Percentiles rank a stretch among this genome's conserved stretches.
phyloP scores from a whole-genome alignment of 345 rosid species.

The Xanthoceras sorbifolium region DNA sequence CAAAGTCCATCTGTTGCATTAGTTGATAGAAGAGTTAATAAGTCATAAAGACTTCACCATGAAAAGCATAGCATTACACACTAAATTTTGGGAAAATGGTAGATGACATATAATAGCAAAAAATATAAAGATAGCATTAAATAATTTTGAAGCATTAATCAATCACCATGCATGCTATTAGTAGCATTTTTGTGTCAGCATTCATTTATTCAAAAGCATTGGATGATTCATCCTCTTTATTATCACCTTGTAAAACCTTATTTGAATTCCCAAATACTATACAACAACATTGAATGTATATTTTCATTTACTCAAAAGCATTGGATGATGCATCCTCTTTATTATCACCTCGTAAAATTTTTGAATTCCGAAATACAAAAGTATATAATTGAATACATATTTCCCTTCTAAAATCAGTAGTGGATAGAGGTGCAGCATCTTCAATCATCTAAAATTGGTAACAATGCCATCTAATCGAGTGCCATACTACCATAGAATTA shows the following conservation, averaged over 20 bases:
- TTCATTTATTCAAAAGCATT: constrained; percentile 2
- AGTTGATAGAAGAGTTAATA: constrained; percentile 65
- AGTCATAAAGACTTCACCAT: constrained; percentile 28
- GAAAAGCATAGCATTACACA: constrained; percentile 12
- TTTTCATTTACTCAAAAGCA: constrained; percentile 9
- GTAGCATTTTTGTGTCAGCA: background rate
- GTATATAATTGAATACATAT: background rate
- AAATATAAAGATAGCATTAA: background rate
- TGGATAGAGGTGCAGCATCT: background rate
- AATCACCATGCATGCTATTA: constrained; percentile 3
- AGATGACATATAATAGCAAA: background rate
- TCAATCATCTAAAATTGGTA: background rate
- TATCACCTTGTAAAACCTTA: background rate
- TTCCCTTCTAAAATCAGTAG: background rate
- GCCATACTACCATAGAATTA: background rate
- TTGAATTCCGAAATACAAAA: background rate
- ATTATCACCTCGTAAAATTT: constrained; percentile 1
- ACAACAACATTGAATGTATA: background rate
- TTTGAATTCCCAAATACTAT: background rate
- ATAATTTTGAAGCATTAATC: background rate
- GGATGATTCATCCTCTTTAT: background rate
- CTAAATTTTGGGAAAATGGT: background rate
- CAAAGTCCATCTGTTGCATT: constrained; percentile 84
- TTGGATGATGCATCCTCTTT: background rate
- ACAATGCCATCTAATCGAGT: background rate